Evolutionary conservation across 495 filamentous ascomycete species (phyloP), one percentile per base, ranked within the genome.

Genomic region (Penicillium cinerascens): DNA sequence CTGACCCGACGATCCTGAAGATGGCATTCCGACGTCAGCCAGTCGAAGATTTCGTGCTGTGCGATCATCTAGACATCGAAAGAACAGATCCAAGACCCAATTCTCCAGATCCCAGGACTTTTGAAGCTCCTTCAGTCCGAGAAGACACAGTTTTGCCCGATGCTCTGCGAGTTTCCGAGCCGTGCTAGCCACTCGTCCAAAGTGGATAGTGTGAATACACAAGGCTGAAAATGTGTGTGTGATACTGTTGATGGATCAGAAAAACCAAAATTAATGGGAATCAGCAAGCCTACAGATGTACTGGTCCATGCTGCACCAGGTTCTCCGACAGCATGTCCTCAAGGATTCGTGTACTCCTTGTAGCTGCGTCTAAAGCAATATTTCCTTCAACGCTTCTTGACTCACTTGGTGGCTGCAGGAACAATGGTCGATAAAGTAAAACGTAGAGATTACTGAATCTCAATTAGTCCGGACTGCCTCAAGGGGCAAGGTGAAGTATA

Each of bases 51-150:
- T 67, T 27, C 59, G 60, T 6, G 76, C 74, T 1, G 70, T 78
- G 16, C 70, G 63, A 42, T 73, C 68, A 46, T 77, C 74, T 7
- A 78, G 44, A 26, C 68, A 75, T 6, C 72, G 69, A 25, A 78
- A 73, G 42, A 78, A 77, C 0, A 78, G 56, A 42, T 77, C 62
- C 4, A 77, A 55, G 0, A 77, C 71, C 69, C 72, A 74, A 25
- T 75, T 77, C 38, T 76, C 73, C 42, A 78, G 49, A 29, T 76
- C 73, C 74, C 74, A 78, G 0, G 69, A 69, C 43, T 73, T 75
- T 44, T 78, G 75, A 23, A 78, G 52, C 39, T 78, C 75, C 39
- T 76, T 69, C 8, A 78, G 42, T 0, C 74, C 71, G 2, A 78
- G 57, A 0, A 78, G 61, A 47, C 75, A 78, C 3, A 77, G 47